Percentiles rank a stretch among this genome's conserved stretches.
phyloP scores from a whole-genome alignment of 306 rosid species.

The Cucumis cinereus region DNA sequence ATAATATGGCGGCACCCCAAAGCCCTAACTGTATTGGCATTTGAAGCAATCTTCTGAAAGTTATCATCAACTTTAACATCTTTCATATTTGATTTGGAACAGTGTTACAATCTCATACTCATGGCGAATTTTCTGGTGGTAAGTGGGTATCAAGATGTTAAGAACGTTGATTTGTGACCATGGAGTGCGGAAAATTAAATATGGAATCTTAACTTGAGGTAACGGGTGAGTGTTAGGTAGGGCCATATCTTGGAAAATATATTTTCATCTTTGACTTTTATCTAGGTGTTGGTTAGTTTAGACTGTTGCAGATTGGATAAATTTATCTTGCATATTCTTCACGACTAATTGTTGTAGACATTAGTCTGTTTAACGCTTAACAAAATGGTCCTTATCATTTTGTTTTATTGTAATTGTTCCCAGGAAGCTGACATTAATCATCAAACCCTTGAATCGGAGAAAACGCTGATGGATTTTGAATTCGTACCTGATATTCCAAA shows the following conservation, averaged over 20 bases:
- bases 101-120: neutral
- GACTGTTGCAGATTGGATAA: neutral
- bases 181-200: neutral
- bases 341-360: neutral
- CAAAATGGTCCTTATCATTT: neutral
- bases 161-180: neutral
- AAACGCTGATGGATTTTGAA: constrained; percentile 30
- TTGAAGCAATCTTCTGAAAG: neutral
- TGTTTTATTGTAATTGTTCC: neutral
- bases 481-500: constrained; percentile 34
- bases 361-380: neutral
- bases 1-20: neutral
- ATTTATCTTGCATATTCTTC: neutral
- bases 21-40: neutral
- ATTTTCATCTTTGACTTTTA: neutral
- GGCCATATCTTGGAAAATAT: neutral
- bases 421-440: constrained; percentile 30
- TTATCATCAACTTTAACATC: neutral
- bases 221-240: neutral
- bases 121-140: neutral
- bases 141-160: neutral
- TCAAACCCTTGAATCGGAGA: constrained; percentile 28
- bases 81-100: neutral
- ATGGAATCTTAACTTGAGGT: neutral
- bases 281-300: neutral